A percentile compares a stretch with the other conserved stretches of the same genome.
These are phyloP conservation scores for Nothopassalora personata DNA, from an alignment of 2,329 filamentous ascomycete genomes.

Conservation along the genomic window DNA sequence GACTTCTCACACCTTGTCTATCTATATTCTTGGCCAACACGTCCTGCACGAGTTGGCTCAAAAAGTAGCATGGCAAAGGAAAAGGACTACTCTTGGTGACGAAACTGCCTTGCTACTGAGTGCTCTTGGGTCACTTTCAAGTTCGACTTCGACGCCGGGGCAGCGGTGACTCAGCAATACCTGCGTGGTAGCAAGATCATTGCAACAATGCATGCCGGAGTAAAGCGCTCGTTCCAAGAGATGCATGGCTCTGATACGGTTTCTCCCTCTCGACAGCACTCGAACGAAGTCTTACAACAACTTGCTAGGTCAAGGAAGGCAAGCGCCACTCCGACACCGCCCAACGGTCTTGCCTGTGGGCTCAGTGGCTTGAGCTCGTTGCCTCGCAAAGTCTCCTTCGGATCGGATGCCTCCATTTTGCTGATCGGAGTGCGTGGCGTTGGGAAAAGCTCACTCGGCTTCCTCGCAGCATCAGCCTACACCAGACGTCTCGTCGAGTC, in stretches of 20 bases:
- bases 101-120: too few relatives aligned
- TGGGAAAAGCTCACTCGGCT: constrained; percentile 69
- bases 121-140: too few relatives aligned
- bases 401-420: constrained; percentile 62
- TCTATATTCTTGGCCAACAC: neutral
- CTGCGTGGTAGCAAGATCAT: constrained; percentile 8
- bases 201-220: constrained; percentile 26
- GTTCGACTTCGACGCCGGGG: too few relatives aligned
- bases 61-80: neutral
- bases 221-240: constrained; percentile 27
- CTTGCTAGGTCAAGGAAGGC: constrained; percentile 14
- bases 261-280: constrained; percentile 7
- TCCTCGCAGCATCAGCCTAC: constrained; percentile 68
- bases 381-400: constrained; percentile 39
- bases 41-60: neutral
- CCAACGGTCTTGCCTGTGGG: constrained; percentile 6
- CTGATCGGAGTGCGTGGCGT: constrained; percentile 68
- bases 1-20: constrained; percentile 2
- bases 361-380: constrained; percentile 5
- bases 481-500: constrained; percentile 63
- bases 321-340: constrained; percentile 18
- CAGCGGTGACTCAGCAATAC: too few relatives aligned
- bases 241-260: constrained; percentile 20
- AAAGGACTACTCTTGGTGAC: neutral
- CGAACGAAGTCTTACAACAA: constrained; percentile 14